Evolutionary conservation across 495 filamentous ascomycete species (phyloP), one percentile per base, ranked within the genome.

Genomic region (Astrothelium subdiscretum): DNA sequence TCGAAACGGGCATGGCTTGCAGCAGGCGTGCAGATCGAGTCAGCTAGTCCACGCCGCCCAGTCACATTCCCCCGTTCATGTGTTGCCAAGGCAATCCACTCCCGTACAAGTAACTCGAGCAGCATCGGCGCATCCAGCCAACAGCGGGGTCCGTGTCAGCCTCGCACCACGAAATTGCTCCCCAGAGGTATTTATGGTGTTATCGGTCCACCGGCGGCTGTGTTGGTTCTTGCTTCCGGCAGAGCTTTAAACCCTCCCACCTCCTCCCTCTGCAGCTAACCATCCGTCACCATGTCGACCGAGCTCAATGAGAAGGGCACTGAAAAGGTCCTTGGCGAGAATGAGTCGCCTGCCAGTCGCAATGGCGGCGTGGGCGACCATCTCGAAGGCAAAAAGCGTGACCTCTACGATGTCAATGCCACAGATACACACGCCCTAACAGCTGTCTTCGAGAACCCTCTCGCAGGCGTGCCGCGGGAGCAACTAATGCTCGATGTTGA

Each of bases 401-500:
- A 31, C 18, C 10, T 43, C 48, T 40, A 24, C 3, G n/a, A 42
- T 0, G 59, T 43, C 59, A n/a, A 43, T 48, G 38, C 27, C 24
- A 4, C 59, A 6, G 59, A 61, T 24, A 24, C 35, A 3, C 32
- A 48, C 12, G 32, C 27, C 18, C 35, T 62, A n/a, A 62, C 22
- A n/a, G 59, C 58, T 20, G 29, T 61, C 2, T 58, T 65, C 24
- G 32, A 59, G 27, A 65, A 65, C 43, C 63, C 63, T 3, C 59
- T 65, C 4, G 29, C 58, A 10, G 43, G 43, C 43, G 52, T 65
- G 42, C 43, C 40, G 18, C 52, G 58, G 18, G 44, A 65, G 58
- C 58, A 60, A 15, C 32, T 60, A 20, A 12, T 65, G 38, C 42
- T 8, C 3, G 63, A 65, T 57, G 63, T 65, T 29, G 63, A 65